Percentiles rank a stretch among this genome's conserved stretches.
phyloP scores from a whole-genome alignment of 2,329 filamentous ascomycete genomes.

The Aspergillus piperis region DNA sequence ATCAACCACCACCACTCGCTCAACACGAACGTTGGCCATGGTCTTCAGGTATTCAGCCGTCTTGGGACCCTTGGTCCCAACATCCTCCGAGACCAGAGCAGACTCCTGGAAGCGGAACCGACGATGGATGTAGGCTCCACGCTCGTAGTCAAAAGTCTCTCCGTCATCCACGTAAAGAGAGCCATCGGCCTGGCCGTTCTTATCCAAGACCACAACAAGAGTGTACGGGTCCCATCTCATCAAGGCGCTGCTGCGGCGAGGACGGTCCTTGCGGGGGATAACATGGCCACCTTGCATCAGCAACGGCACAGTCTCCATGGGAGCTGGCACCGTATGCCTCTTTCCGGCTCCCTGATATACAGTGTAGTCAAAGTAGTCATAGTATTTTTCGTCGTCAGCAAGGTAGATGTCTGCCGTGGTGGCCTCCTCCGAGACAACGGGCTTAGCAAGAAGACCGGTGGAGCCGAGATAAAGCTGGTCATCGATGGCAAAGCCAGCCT shows the following conservation, averaged over 20 bases:
- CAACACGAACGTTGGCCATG: slow-evolving; percentile 76
- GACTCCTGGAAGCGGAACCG: slow-evolving; percentile 67
- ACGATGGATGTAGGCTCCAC: slow-evolving; percentile 85
- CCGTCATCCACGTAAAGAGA: slow-evolving; percentile 91
- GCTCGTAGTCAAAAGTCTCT: slow-evolving; percentile 83
- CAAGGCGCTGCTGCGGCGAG: slow-evolving; percentile 78
- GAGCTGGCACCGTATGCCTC: slow-evolving; percentile 68
- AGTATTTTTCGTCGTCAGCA: slow-evolving; percentile 85
- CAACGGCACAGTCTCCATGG: slow-evolving; percentile 82
- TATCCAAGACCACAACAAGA: slow-evolving; percentile 72
- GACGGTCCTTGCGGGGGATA: slow-evolving; percentile 83
- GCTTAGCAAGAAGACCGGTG: slow-evolving; percentile 90
- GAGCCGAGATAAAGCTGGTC: slow-evolving; percentile 90
- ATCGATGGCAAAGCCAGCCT: slow-evolving; percentile 83
- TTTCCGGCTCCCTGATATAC: slow-evolving; percentile 72
- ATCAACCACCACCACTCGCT: slow-evolving; percentile 81
- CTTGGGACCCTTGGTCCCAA: slow-evolving; percentile 62
- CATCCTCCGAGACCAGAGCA: slow-evolving; percentile 69
- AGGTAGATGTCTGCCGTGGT: slow-evolving; percentile 78
- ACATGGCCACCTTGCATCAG: slow-evolving; percentile 93
- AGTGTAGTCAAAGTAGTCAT: slow-evolving; percentile 90
- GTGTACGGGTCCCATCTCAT: slow-evolving; percentile 98
- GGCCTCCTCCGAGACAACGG: slow-evolving; percentile 76
- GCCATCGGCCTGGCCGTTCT: slow-evolving; percentile 72
- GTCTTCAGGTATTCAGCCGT: slow-evolving; percentile 73